These are phyloP conservation scores for Podaxis mareebaensis DNA, from an alignment of 768 basidiomycete species.

Conservation along the genomic window DNA sequence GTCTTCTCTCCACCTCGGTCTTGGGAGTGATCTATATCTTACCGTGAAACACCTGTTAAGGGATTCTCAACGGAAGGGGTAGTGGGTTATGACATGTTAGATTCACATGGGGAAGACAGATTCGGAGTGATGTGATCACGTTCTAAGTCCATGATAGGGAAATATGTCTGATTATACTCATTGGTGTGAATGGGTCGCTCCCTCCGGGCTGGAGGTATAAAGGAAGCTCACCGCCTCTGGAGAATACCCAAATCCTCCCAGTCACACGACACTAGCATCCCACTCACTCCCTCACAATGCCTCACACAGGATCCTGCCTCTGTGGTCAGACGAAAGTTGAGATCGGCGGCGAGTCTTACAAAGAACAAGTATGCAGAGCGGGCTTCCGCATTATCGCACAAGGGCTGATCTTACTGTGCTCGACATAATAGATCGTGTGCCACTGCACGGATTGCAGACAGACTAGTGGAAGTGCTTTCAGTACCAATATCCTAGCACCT, in stretches of 20 bases:
- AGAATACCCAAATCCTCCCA: neutral
- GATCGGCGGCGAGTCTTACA: slow-evolving; percentile 25
- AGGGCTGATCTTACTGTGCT: neutral
- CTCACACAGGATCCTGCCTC: slow-evolving; percentile 31
- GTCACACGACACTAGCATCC: neutral
- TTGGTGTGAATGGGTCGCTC: neutral
- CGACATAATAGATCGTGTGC: slow-evolving; percentile 29
- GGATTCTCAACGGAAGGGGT: neutral
- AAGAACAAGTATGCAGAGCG: slow-evolving; percentile 27
- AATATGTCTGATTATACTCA: neutral
- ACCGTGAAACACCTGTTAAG: neutral
- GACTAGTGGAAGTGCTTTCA: slow-evolving; percentile 39
- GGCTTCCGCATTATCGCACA: neutral
- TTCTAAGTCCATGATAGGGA: neutral
- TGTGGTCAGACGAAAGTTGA: slow-evolving; percentile 33
- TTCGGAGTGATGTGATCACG: neutral
- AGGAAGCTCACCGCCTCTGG: neutral
- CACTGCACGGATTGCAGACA: slow-evolving; percentile 40
- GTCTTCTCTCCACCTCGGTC: no score
- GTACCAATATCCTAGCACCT: slow-evolving; percentile 36
- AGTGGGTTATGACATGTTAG: neutral
- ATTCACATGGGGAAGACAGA: neutral
- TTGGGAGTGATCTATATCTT: neutral
- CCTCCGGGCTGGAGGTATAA: neutral
- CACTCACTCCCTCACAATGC: neutral